Percentiles rank a stretch among this genome's conserved stretches.
Evolutionary conservation across 202 grass and related monocot genomes (phyloP).

Genomic region (Dendrocalamus latiflorus): DNA sequence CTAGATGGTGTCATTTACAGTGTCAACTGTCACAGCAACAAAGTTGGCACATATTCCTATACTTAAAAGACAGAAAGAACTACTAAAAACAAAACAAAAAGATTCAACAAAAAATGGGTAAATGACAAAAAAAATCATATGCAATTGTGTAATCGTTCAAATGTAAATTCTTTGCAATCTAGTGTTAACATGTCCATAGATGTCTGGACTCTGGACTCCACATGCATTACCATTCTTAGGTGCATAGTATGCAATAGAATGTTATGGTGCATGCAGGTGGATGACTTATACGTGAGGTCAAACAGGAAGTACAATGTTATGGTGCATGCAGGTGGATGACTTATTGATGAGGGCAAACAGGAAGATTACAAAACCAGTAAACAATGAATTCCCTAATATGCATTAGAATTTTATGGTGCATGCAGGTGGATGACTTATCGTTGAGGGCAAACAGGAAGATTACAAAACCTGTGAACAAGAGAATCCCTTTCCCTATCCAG

Average conservation of each 20-base stretch:
- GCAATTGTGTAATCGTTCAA: too few species aligned
- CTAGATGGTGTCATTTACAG: background rate
- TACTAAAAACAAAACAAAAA: too few species aligned
- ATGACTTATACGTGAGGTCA: background rate
- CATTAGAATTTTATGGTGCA: background rate
- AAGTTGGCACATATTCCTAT: background rate
- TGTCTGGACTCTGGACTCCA: background rate
- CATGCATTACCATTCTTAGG: background rate
- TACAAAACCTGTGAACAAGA: background rate
- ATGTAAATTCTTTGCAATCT: too few species aligned
- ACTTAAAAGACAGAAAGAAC: too few species aligned
- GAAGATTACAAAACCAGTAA: background rate
- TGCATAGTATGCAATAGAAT: background rate
- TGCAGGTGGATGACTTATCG: background rate
- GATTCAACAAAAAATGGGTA: too few species aligned
- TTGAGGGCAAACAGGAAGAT: background rate
- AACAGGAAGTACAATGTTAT: too few species aligned
- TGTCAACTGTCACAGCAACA: background rate
- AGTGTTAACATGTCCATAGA: background rate
- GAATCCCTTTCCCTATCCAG: background rate
- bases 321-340: too few species aligned
- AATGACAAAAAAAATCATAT: too few species aligned
- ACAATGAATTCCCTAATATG: background rate
- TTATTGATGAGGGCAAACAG: background rate
- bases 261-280: background rate